Evolutionary conservation across 148 eudicot species (phyloP).

Genomic region (Vaccinium myrtillus): DNA sequence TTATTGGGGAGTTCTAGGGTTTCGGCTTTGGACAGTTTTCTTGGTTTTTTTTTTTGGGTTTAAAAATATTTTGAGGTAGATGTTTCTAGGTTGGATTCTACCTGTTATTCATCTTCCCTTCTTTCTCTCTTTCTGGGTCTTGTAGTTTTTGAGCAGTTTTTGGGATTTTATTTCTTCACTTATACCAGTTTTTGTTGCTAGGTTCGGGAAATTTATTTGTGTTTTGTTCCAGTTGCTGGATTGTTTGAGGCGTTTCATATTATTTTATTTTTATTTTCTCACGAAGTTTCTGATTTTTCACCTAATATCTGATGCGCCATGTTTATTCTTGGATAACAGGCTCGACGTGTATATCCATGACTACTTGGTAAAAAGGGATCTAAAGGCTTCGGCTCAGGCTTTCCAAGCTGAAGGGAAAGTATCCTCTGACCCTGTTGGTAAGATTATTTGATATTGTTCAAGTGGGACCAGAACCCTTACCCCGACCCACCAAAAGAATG

Average conservation of each 20-base stretch:
- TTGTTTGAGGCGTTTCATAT: neutral
- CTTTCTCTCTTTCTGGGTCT: neutral
- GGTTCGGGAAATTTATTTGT: neutral
- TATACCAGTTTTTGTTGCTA: neutral
- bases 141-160: neutral
- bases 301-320: neutral
- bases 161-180: neutral
- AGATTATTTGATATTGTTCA: conserved; percentile 15
- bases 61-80: neutral
- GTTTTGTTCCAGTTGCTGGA: neutral
- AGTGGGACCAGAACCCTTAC: neutral
- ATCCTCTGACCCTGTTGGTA: conserved; percentile 74
- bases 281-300: neutral
- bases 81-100: neutral
- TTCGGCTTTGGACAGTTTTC: conserved; percentile 4
- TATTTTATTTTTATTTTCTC: neutral
- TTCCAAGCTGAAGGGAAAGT: conserved; percentile 81
- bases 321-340: conserved; percentile 34
- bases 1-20: conserved; percentile 19
- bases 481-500: neutral
- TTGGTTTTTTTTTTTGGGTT: conserved; percentile 11
- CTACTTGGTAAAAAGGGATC: conserved; percentile 73
- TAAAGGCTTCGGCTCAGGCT: conserved; percentile 68
- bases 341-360: conserved; percentile 81
- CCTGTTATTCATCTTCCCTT: neutral